Conservation (phyloP, 2,329 filamentous ascomycete species). For the Cadophora malorum region DNA sequence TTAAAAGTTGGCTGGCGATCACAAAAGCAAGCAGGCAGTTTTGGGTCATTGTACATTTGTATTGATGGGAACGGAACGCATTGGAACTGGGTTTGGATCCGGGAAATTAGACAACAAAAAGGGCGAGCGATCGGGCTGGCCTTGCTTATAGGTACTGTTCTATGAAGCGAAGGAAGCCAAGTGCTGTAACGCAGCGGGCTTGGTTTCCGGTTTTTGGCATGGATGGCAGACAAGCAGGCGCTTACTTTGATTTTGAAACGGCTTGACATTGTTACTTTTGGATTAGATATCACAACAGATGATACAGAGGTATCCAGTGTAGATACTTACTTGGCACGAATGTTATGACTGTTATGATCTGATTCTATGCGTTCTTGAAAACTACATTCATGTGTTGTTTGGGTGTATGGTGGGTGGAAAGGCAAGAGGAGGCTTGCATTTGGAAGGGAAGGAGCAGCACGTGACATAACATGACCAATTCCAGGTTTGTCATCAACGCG, state of each 20-base stretch:
- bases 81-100: not conserved
- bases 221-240: not conserved
- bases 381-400: not conserved
- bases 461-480: not conserved
- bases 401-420: no score
- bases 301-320: not conserved
- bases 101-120: constrained; percentile 1
- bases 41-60: constrained; percentile 16
- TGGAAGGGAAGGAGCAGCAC: not conserved
- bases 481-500: not conserved
- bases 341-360: constrained; percentile 9
- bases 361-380: not conserved
- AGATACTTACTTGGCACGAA: constrained; percentile 6
- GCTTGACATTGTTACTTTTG: not conserved
- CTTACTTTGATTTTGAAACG: not conserved
- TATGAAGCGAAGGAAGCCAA: no score
- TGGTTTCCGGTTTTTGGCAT: not conserved
- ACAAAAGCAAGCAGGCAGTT: constrained; percentile 10
- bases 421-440: no score
- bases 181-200: no score
- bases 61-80: not conserved
- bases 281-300: not conserved
- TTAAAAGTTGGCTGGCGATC: not conserved
- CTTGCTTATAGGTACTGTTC: not conserved
- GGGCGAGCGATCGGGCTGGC: not conserved